These are phyloP conservation scores for Pseudogymnoascus sp. DNA, from an alignment of 2,329 filamentous ascomycete genomes.

Conservation along the genomic window DNA sequence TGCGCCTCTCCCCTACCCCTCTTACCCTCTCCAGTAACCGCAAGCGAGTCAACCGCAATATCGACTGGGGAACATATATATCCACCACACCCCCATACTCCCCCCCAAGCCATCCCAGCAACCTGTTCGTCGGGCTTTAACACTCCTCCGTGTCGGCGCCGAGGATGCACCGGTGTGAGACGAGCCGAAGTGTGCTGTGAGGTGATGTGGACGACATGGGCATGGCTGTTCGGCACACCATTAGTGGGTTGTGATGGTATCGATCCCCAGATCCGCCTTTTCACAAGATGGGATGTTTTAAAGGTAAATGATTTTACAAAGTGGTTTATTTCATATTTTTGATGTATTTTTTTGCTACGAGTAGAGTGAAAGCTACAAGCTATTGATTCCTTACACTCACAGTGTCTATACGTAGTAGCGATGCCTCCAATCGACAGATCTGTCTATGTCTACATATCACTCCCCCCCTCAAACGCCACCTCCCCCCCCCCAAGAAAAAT, in stretches of 20 bases:
- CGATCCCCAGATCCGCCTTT: too few species aligned
- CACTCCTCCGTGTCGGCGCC: background rate
- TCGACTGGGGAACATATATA: background rate
- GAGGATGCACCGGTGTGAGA: background rate
- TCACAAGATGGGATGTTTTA: background rate
- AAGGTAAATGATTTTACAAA: background rate
- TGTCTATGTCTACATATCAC: background rate
- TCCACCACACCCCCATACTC: background rate
- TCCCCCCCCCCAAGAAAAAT: background rate
- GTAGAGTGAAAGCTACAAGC: background rate
- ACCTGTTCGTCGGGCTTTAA: background rate
- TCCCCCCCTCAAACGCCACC: background rate
- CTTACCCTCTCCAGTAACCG: background rate
- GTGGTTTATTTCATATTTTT: background rate
- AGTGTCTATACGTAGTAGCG: background rate
- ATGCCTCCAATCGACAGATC: background rate
- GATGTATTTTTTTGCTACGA: background rate
- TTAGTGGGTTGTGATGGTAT: too few species aligned
- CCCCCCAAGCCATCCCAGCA: background rate
- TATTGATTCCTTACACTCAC: background rate
- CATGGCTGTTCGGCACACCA: background rate
- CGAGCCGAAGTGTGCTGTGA: background rate
- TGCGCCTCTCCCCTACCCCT: background rate
- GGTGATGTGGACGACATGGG: too few species aligned
- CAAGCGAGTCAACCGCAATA: background rate